Conservation (phyloP, 208 protist genomes). For the Crithidia mellificae region DNA sequence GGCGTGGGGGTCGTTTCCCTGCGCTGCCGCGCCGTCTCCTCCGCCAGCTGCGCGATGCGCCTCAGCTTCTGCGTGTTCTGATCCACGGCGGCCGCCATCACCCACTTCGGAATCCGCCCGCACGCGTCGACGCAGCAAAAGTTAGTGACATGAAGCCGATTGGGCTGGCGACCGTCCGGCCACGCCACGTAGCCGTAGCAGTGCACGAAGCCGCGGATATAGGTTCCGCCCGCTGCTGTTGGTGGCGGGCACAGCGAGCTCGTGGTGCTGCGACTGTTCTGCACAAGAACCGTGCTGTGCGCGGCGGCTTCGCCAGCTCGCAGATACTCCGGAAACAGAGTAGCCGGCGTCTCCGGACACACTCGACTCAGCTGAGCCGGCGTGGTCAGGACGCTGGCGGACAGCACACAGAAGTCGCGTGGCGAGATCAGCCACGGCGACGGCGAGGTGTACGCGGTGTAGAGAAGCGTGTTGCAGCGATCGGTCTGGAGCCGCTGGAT, state of each 20-base stretch:
- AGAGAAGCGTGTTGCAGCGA: constrained; percentile 24
- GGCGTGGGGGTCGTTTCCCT: background rate
- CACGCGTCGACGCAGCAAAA: constrained; percentile 53
- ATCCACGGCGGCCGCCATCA: constrained; percentile 30
- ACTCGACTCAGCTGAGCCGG: constrained; percentile 11
- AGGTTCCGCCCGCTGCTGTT: background rate
- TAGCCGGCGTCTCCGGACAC: background rate
- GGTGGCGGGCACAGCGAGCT: constrained; percentile 1
- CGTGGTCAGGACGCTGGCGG: constrained; percentile 18
- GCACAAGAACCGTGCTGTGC: constrained; percentile 22
- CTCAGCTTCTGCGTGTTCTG: constrained; percentile 40
- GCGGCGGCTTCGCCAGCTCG: background rate
- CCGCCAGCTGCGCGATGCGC: constrained; percentile 17
- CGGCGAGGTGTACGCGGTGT: constrained; percentile 46
- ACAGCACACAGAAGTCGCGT: constrained; percentile 47
- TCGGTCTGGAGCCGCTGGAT: constrained; percentile 25
- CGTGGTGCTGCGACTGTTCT: constrained; percentile 29
- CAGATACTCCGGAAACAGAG: constrained; percentile 2
- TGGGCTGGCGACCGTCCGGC: background rate
- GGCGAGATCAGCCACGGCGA: constrained; percentile 38
- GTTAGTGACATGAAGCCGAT: constrained; percentile 29
- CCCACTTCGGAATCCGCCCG: constrained; percentile 52
- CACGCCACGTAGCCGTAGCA: constrained; percentile 49
- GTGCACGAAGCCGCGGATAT: constrained; percentile 41
- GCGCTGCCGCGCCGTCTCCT: background rate